phyloP scores from a whole-genome alignment of 306 rosid species.

The Fagus sylvatica region DNA sequence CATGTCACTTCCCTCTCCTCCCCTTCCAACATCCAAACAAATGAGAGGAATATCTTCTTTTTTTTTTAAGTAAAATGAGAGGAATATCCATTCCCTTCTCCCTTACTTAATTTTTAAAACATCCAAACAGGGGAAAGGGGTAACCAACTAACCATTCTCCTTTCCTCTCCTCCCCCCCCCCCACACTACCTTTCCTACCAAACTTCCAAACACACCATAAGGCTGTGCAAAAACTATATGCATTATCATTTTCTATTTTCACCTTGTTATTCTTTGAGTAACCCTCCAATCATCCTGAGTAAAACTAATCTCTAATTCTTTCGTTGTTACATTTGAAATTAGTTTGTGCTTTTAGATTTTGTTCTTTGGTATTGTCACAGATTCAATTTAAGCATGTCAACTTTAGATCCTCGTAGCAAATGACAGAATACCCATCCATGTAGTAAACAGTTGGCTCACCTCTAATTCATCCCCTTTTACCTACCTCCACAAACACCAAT shows the following conservation, averaged over 20 bases:
- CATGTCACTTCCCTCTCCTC: no score
- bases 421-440: not conserved
- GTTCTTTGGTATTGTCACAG: not conserved
- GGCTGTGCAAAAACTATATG: not conserved
- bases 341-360: not conserved
- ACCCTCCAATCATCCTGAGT: conserved; percentile 2
- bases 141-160: no score
- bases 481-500: not conserved
- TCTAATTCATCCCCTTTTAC: not conserved
- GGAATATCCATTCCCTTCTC: no score
- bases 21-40: no score
- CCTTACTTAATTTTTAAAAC: no score
- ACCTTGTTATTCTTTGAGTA: not conserved
- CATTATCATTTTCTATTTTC: not conserved
- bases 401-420: not conserved
- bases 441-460: not conserved
- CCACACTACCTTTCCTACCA: no score
- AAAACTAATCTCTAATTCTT: not conserved
- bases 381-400: conserved; percentile 16
- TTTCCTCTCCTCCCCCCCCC: no score
- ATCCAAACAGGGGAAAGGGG: no score
- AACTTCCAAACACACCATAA: no score
- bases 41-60: no score
- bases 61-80: no score
- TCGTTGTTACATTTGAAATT: not conserved